Percentiles rank a stretch among this genome's conserved stretches.
Evolutionary conservation across 2,329 filamentous ascomycete species (phyloP).

Genomic region (Corynespora cassiicola): DNA sequence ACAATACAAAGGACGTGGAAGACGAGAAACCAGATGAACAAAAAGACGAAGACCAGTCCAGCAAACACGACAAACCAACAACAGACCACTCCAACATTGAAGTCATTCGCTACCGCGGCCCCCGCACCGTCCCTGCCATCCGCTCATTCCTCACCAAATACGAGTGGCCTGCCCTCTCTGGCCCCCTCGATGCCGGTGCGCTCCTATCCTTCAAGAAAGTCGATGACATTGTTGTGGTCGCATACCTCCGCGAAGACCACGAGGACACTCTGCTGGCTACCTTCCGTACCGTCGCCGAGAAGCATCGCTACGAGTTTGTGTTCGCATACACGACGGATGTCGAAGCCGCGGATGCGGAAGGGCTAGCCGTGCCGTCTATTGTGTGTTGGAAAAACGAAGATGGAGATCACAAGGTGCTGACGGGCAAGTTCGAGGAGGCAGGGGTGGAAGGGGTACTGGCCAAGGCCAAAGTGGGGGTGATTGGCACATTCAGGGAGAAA

Average conservation of each 20-base stretch:
- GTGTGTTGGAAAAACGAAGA: conserved; percentile 27
- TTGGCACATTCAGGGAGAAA: conserved; percentile 19
- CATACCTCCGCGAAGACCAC: conserved; percentile 15
- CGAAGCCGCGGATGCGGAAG: conserved; percentile 15
- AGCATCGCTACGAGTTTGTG: conserved; percentile 16
- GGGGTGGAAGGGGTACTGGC: conserved; percentile 11
- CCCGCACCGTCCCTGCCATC: conserved; percentile 15
- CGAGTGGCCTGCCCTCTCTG: conserved; percentile 14
- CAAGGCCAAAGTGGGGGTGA: conserved; percentile 10
- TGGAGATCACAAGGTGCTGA: conserved; percentile 20
- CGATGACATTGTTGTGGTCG: conserved; percentile 24
- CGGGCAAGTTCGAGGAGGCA: conserved; percentile 14
- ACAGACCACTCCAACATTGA: too few species aligned
- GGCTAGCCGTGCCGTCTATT: conserved; percentile 18
- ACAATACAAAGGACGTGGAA: conserved; percentile 1
- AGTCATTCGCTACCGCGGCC: conserved; percentile 22
- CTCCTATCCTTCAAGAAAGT: conserved; percentile 22
- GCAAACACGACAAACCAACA: too few species aligned
- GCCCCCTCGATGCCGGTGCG: background rate
- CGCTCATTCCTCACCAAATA: conserved; percentile 18
- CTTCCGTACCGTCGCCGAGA: conserved; percentile 13
- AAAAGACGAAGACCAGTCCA: too few species aligned
- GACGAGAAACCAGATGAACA: too few species aligned
- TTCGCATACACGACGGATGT: conserved; percentile 22
- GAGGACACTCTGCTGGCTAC: conserved; percentile 2